Base-by-base conservation (phyloP, 1,139 yeast species). In the Barnettozyma hawaiiensis region DNA sequence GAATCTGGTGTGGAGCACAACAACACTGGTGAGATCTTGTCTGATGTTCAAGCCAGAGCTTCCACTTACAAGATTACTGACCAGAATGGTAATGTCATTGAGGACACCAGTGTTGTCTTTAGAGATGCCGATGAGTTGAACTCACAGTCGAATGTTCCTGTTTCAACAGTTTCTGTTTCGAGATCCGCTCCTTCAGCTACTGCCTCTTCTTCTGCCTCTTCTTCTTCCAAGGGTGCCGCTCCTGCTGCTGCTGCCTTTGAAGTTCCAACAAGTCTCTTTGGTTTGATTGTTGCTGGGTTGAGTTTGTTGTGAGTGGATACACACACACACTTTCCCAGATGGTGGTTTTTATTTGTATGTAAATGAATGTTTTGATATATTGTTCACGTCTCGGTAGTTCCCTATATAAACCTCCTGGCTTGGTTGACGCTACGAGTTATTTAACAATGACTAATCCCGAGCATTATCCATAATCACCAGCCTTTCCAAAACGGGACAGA, bases 41-140 rank as follows among this genome's bases (percentile, higher is more conserved):
- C 62, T 21, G 59, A 60, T 28, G 58, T 75, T 36, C 55, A 61
- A 39, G 57, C 62, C 8, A 65, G 64, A 42, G 62, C 66, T 24
- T 62, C 78, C 16, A 66, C 67, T 35, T 73, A 67, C 57, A 59
- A 67, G 9, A 64, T 78, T 38, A 62, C 67, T 49, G 83, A 83
- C 52, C 61, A 67, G 32, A 69, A 68, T 28, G 80, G 78, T 42
- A 71, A 77, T 22, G 60, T 61, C 41, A 73, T 86, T 41, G 58
- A 64, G 29, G 76, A 78, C 32, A 76, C 86, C 34, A 65, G 74
- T 22, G 80, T 81, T 28, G 70, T 75, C 2, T 78, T 83, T 43
- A 54, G 51, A 28, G 47, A 61, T n/a, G 55, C 58, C 3, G 66
- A 70, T 55, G 58, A 57, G 33, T 55, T 67, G 57, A 81, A 73